Conservation (phyloP, 768 basidiomycete species). For the Termitomyces sp. region DNA sequence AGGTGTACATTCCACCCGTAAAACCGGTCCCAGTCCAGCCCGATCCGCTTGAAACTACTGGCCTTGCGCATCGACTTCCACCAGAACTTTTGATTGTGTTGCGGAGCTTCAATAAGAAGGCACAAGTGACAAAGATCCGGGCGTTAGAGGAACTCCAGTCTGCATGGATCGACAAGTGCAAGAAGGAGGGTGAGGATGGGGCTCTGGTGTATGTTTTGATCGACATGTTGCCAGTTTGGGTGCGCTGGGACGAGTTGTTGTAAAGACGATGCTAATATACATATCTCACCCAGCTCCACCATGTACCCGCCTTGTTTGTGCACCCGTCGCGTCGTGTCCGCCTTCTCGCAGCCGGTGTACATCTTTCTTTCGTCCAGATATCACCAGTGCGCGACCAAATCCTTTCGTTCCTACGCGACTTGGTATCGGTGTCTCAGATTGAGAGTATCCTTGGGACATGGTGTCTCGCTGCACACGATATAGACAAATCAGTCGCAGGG, state of each 20-base stretch:
- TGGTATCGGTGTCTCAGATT: slow-evolving; percentile 40
- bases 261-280: not conserved
- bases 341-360: slow-evolving; percentile 50
- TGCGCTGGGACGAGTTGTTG: slow-evolving; percentile 24
- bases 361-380: slow-evolving; percentile 59
- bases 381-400: slow-evolving; percentile 41
- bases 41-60: slow-evolving; percentile 84
- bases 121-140: slow-evolving; percentile 73
- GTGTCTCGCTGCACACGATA: slow-evolving; percentile 65
- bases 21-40: slow-evolving; percentile 69
- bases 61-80: slow-evolving; percentile 66
- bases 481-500: slow-evolving; percentile 55
- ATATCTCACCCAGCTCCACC: slow-evolving; percentile 57
- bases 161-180: slow-evolving; percentile 56
- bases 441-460: slow-evolving; percentile 66
- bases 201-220: slow-evolving; percentile 33
- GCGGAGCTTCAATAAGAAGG: slow-evolving; percentile 83
- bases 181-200: slow-evolving; percentile 36
- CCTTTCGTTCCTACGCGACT: slow-evolving; percentile 42
- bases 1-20: slow-evolving; percentile 81
- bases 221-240: slow-evolving; percentile 87
- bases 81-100: slow-evolving; percentile 81
- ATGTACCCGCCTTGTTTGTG: slow-evolving; percentile 74
- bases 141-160: slow-evolving; percentile 80
- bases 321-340: slow-evolving; percentile 78